Base-by-base conservation (phyloP, 2,329 filamentous ascomycete genomes). In the Colletotrichum scovillei region DNA sequence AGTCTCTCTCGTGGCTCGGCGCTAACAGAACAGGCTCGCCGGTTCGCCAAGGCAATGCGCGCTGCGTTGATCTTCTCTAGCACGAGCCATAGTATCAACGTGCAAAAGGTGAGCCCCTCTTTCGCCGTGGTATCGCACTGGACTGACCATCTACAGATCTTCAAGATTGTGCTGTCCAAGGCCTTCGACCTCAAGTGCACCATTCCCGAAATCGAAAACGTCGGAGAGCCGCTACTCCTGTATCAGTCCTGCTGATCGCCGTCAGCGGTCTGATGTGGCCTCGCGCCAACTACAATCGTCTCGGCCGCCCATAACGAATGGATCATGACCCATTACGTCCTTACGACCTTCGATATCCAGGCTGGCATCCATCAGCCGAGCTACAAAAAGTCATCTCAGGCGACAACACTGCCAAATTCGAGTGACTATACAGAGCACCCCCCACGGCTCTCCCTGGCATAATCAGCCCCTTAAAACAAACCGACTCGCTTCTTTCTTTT, bases 111-210 rank as follows among this genome's bases (percentile, higher is more conserved):
- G 81, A 60, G 83, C 74, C 28, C 42, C 46, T 14, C 4, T 30
- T 4, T 12, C 26, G 5, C 11, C 7, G 30, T 28, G 42, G 3
- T 35, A 63, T 55, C 67, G 72, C 75, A 67, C 76, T 3, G 11
- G 63, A 62, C 46, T 72, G 63, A 69, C 62, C 14, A 14, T 1
- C 24, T 8, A 2, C 79, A 98, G 96, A 99, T 99, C 81, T 99
- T 99, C 91, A 99, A 99, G 85, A 99, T 99, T 78, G 97, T 99
- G 71, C 90, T 99, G 28, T 98, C 96, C 76, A 99, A 99, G 85
- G 97, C 97, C 2, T 99, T 99, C 81, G 97, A 99, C 82, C 90
- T 99, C 72, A 98, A 98, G 84, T 99, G 97, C 87, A 99, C 97
- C 35, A 98, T 99, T 81, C 97, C 97, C 60, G 97, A 99, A 84